Percentiles rank a stretch among this genome's conserved stretches.
These are phyloP conservation scores for Pleodorina starrii DNA, from an alignment of 139 green algal species.

Conservation along the genomic window DNA sequence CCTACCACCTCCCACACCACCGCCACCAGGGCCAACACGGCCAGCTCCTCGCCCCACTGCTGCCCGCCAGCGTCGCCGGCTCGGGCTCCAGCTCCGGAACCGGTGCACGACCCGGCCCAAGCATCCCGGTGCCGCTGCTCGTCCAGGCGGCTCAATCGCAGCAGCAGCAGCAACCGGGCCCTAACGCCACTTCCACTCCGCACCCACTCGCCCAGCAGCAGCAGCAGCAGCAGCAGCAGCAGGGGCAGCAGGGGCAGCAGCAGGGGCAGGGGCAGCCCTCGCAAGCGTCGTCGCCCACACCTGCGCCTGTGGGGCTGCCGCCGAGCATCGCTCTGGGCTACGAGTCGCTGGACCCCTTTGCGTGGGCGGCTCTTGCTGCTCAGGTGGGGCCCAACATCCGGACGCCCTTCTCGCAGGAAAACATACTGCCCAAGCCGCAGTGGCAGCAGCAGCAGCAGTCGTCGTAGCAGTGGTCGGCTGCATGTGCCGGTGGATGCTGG, in stretches of 20 bases:
- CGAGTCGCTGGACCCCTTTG: slow-evolving; percentile 34
- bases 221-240: background rate
- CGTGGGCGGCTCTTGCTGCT: slow-evolving; percentile 13
- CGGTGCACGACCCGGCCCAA: background rate
- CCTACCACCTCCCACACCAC: background rate
- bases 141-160: background rate
- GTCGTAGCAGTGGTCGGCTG: too few species aligned
- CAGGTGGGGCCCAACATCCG: slow-evolving; percentile 20
- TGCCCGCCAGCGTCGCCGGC: background rate
- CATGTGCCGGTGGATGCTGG: too few species aligned
- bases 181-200: background rate
- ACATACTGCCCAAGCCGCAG: slow-evolving; percentile 42
- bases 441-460: too few species aligned
- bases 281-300: background rate
- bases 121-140: background rate
- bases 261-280: background rate
- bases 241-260: background rate
- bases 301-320: slow-evolving; percentile 2
- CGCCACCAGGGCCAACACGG: background rate
- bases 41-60: background rate
- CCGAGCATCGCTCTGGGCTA: slow-evolving; percentile 38
- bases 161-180: background rate
- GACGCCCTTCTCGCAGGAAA: slow-evolving; percentile 42
- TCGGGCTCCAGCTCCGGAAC: background rate
- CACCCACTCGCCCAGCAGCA: background rate